Evolutionary conservation across 1,284 basidiomycete genomes (phyloP).

Genomic region (Cutaneotrichosporon sp.): DNA sequence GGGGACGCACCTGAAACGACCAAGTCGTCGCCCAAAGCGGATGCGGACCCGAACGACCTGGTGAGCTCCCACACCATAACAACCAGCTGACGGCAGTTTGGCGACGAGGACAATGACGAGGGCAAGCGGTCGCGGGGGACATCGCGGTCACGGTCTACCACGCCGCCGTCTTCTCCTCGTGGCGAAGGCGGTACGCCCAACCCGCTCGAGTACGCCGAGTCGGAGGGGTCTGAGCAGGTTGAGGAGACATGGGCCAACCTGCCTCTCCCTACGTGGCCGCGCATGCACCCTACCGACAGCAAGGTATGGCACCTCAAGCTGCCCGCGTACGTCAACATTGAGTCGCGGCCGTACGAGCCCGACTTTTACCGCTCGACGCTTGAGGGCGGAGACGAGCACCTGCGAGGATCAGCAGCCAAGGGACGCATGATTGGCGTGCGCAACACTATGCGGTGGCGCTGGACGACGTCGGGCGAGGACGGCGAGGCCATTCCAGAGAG

Average conservation of each 20-base stretch:
- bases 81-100: constrained; percentile 5
- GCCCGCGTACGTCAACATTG: constrained; percentile 42
- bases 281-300: constrained; percentile 37
- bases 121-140: background rate
- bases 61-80: constrained; percentile 23
- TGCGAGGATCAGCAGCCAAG: constrained; percentile 30
- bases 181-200: constrained; percentile 16
- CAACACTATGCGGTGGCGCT: constrained; percentile 47
- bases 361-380: constrained; percentile 36
- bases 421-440: constrained; percentile 43
- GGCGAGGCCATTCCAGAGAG: constrained; percentile 32
- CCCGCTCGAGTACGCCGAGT: constrained; percentile 44
- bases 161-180: background rate
- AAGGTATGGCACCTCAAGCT: constrained; percentile 44
- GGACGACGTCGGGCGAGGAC: constrained; percentile 33
- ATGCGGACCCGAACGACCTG: constrained; percentile 12
- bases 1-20: background rate
- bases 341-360: constrained; percentile 41
- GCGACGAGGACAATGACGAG: constrained; percentile 20
- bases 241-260: constrained; percentile 31
- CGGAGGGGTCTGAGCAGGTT: constrained; percentile 23
- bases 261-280: constrained; percentile 37
- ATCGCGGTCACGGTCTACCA: constrained; percentile 7
- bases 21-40: background rate
- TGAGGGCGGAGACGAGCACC: constrained; percentile 25